Conservation (phyloP, 306 rosid genomes). For the Citrullus mucosospermus region DNA sequence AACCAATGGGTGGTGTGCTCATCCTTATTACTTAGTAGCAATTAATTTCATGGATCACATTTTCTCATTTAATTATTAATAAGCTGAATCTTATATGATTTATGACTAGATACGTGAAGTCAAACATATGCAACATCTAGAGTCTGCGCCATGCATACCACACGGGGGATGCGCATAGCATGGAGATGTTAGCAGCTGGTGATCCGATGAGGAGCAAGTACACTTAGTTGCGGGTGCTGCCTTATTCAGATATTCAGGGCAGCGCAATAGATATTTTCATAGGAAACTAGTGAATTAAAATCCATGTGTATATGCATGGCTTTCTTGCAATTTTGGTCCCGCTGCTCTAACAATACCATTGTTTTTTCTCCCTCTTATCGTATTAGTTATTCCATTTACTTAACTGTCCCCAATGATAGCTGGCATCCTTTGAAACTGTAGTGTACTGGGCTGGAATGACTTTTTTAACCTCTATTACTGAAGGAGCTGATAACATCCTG, state of each 20-base stretch:
- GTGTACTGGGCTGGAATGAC: not conserved
- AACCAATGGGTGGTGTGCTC: not conserved
- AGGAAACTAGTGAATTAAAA: not conserved
- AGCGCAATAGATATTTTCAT: not conserved
- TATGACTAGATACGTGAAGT: not conserved
- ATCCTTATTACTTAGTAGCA: not conserved
- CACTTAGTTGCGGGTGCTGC: not conserved
- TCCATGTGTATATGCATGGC: not conserved
- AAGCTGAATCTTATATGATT: too few species aligned
- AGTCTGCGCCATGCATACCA: not conserved
- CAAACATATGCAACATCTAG: not conserved
- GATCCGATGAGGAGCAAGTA: not conserved
- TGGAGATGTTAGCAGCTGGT: not conserved
- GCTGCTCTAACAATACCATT: not conserved
- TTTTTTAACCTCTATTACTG: not conserved
- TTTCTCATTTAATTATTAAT: not conserved
- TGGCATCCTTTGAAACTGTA: not conserved
- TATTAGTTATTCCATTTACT: not conserved
- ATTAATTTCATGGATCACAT: not conserved
- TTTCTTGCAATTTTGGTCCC: not conserved
- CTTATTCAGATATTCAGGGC: not conserved
- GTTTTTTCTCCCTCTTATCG: not conserved
- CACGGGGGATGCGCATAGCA: not conserved
- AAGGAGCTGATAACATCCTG: not conserved
- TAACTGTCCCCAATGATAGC: not conserved